A percentile compares a stretch with the other conserved stretches of the same genome.
Evolutionary conservation across 2,329 filamentous ascomycete species (phyloP).

Genomic region (Alternaria triticimaculans): DNA sequence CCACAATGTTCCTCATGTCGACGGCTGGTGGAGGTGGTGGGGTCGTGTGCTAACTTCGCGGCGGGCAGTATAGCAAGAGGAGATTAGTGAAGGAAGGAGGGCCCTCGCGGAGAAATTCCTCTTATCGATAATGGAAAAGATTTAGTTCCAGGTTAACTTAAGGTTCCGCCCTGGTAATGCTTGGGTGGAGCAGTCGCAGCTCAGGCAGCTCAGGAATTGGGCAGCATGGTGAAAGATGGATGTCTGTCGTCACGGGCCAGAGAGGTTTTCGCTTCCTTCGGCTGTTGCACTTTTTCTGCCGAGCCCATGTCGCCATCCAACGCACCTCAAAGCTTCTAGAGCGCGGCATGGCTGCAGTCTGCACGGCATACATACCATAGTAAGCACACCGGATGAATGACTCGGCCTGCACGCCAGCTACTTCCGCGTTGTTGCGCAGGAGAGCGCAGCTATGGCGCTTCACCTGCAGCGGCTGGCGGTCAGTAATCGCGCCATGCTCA

Average conservation of each 20-base stretch:
- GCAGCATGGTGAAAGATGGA: slow-evolving; percentile 42
- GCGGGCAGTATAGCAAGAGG: slow-evolving; percentile 12
- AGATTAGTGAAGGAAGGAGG: slow-evolving; percentile 9
- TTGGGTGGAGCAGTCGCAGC: slow-evolving; percentile 22
- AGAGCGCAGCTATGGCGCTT: background rate
- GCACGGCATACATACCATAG: background rate
- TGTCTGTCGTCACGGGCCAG: slow-evolving; percentile 19
- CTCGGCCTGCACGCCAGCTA: background rate
- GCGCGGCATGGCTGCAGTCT: background rate
- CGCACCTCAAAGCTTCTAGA: background rate
- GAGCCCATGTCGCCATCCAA: slow-evolving; percentile 2
- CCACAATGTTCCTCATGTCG: slow-evolving; percentile 95
- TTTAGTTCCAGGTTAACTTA: background rate
- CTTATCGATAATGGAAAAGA: slow-evolving; percentile 15
- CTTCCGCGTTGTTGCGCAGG: background rate
- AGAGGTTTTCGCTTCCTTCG: slow-evolving; percentile 34
- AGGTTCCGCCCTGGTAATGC: slow-evolving; percentile 26
- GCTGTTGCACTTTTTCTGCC: slow-evolving; percentile 13
- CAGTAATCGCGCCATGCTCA: slow-evolving; percentile 17
- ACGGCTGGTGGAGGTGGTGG: slow-evolving; percentile 1
- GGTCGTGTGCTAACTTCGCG: slow-evolving; percentile 6
- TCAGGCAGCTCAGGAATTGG: slow-evolving; percentile 36
- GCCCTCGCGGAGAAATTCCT: slow-evolving; percentile 6
- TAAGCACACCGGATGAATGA: background rate
- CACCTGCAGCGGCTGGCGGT: background rate